These are phyloP conservation scores for Dryas integrifolia DNA, from an alignment of 331 rosid species.

Conservation along the genomic window DNA sequence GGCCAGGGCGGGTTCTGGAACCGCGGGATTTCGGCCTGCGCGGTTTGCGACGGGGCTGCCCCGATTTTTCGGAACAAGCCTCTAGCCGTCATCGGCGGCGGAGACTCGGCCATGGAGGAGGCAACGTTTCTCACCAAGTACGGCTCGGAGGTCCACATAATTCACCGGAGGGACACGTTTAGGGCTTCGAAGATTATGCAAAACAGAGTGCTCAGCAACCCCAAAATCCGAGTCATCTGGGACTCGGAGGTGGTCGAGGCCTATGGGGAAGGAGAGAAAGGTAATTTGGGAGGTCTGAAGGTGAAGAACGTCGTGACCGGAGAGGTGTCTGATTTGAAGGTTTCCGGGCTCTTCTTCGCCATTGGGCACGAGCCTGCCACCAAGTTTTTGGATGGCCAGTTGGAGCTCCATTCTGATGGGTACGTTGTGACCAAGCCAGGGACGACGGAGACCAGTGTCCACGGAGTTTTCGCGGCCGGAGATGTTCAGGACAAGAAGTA, in stretches of 20 bases:
- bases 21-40: constrained; percentile 79
- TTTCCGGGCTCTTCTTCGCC: constrained; percentile 74
- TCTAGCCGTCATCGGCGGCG: constrained; percentile 77
- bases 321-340: constrained; percentile 61
- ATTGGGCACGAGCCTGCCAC: constrained; percentile 91
- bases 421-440: constrained; percentile 66
- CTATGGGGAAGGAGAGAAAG: constrained; percentile 37
- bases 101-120: constrained; percentile 93
- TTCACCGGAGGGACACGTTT: constrained; percentile 69
- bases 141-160: constrained; percentile 72
- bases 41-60: constrained; percentile 90
- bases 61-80: constrained; percentile 71
- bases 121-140: constrained; percentile 78
- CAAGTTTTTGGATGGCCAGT: constrained; percentile 70
- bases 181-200: constrained; percentile 90
- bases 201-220: constrained; percentile 54
- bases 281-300: constrained; percentile 62
- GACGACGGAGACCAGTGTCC: constrained; percentile 62
- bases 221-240: constrained; percentile 67
- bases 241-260: constrained; percentile 66
- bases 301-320: constrained; percentile 53
- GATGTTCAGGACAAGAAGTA: constrained; percentile 94
- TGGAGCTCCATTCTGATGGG: constrained; percentile 66
- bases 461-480: constrained; percentile 84
- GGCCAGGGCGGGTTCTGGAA: constrained; percentile 72